phyloP scores from a whole-genome alignment of 2,329 filamentous ascomycete species.

The Penicillium decumbens region DNA sequence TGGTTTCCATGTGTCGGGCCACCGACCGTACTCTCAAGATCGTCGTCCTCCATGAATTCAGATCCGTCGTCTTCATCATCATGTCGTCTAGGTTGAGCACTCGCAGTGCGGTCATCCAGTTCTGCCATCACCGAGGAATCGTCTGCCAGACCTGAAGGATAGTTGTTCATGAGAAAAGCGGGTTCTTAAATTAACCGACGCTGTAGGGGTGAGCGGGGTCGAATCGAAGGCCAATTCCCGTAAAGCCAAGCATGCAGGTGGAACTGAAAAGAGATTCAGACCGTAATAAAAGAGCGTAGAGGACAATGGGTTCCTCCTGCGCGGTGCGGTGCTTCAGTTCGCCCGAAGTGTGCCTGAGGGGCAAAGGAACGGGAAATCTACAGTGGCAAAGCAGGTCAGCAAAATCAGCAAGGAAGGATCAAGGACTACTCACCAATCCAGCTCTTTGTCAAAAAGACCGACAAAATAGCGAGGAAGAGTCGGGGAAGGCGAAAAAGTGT shows the following conservation, averaged over 20 bases:
- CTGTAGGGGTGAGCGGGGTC: conserved; percentile 1
- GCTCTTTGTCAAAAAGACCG: conserved; percentile 23
- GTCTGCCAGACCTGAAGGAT: conserved; percentile 33
- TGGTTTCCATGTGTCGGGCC: conserved; percentile 72
- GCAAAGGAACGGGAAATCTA: conserved; percentile 25
- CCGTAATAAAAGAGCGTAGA: conserved; percentile 28
- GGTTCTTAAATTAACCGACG: conserved; percentile 66
- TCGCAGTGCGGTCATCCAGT: conserved; percentile 60
- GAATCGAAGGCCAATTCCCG: conserved; percentile 4
- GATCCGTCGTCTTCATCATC: conserved; percentile 89
- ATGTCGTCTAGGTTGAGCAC: conserved; percentile 63
- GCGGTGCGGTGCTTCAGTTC: conserved; percentile 8
- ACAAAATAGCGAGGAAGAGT: conserved; percentile 23
- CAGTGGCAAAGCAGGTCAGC: conserved; percentile 10
- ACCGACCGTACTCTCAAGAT: conserved; percentile 70
- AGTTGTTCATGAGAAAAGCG: conserved; percentile 78
- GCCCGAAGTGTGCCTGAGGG: conserved; percentile 31
- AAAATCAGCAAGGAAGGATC: neutral
- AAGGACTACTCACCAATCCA: conserved; percentile 15
- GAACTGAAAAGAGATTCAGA: neutral
- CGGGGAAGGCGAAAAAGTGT: conserved; percentile 16
- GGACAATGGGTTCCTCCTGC: conserved; percentile 25
- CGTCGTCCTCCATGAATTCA: conserved; percentile 77
- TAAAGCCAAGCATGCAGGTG: conserved; percentile 4
- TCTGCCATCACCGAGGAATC: conserved; percentile 47